These are phyloP conservation scores for Calcarisporium arbuscula DNA, from an alignment of 2,329 filamentous ascomycete genomes.

Conservation along the genomic window DNA sequence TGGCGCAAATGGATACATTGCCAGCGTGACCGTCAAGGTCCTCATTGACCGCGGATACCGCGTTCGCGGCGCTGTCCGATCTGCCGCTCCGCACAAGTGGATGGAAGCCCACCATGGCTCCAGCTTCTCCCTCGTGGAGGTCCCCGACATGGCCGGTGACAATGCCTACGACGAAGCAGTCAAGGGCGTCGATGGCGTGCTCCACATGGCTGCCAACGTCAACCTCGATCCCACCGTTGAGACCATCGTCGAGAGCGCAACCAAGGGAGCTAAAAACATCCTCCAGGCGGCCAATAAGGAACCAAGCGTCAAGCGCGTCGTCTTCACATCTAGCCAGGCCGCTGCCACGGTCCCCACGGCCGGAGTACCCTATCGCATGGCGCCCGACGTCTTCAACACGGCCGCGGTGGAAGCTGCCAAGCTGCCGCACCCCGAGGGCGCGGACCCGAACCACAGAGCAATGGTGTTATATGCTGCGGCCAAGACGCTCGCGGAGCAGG, in stretches of 20 bases:
- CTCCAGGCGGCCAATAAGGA: conserved; percentile 28
- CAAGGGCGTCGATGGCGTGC: conserved; percentile 21
- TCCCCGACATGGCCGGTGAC: conserved; percentile 23
- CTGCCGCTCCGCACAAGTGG: conserved; percentile 16
- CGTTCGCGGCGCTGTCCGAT: conserved; percentile 28
- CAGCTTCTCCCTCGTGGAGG: conserved; percentile 23
- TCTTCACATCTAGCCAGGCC: conserved; percentile 30
- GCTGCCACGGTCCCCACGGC: conserved; percentile 14
- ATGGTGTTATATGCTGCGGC: conserved; percentile 28
- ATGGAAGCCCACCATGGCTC: no score
- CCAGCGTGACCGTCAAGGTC: conserved; percentile 22
- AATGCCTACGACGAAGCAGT: conserved; percentile 21
- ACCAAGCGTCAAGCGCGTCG: conserved; percentile 30
- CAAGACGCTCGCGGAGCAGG: conserved; percentile 29
- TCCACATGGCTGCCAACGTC: conserved; percentile 31
- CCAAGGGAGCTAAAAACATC: conserved; percentile 17
- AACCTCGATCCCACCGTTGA: conserved; percentile 32
- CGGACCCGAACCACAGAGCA: conserved; percentile 15
- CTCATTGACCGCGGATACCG: conserved; percentile 23
- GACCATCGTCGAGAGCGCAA: conserved; percentile 21
- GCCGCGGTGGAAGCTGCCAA: conserved; percentile 24
- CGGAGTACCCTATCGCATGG: conserved; percentile 12
- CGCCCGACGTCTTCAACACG: conserved; percentile 28
- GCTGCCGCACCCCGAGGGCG: conserved; percentile 28
- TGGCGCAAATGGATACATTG: conserved; percentile 29